Evolutionary conservation across 331 rosid genomes (phyloP).

Genomic region (Quercus tomentella): DNA sequence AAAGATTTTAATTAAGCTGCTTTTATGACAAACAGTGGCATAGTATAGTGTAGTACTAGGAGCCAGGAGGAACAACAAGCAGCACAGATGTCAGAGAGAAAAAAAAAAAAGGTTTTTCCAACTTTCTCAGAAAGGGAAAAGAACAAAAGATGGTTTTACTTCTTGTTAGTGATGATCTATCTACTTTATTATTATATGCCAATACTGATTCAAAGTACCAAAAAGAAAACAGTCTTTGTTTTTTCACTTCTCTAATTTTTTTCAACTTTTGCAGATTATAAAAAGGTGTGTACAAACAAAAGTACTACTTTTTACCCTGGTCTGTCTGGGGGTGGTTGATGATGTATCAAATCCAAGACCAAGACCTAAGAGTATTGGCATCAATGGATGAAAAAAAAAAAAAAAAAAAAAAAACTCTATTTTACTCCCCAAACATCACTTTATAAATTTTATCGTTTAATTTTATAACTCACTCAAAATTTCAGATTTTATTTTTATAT

Average conservation of each 20-base stretch:
- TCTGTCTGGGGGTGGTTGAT: conserved; percentile 5
- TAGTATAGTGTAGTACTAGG: too few species aligned
- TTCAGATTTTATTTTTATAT: too few species aligned
- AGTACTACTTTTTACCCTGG: too few species aligned
- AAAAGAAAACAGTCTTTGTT: not conserved
- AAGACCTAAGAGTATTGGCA: not conserved
- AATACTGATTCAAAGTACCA: not conserved
- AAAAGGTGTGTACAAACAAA: not conserved
- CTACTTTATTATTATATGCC: not conserved
- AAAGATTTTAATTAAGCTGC: conserved; percentile 20
- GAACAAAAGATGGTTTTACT: too few species aligned
- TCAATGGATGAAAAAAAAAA: too few species aligned
- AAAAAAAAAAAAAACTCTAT: too few species aligned
- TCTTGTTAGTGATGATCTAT: not conserved
- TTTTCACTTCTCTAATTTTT: not conserved
- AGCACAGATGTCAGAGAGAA: not conserved
- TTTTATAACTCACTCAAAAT: too few species aligned
- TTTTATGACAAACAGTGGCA: not conserved
- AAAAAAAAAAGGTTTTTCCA: not conserved
- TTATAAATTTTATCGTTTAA: too few species aligned
- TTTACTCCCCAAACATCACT: too few species aligned
- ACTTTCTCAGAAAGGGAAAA: too few species aligned
- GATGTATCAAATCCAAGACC: conserved; percentile 9
- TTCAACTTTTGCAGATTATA: not conserved
- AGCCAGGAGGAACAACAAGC: not conserved